Conservation (phyloP, 2,329 filamentous ascomycete species). For the Colletotrichum kahawae region DNA sequence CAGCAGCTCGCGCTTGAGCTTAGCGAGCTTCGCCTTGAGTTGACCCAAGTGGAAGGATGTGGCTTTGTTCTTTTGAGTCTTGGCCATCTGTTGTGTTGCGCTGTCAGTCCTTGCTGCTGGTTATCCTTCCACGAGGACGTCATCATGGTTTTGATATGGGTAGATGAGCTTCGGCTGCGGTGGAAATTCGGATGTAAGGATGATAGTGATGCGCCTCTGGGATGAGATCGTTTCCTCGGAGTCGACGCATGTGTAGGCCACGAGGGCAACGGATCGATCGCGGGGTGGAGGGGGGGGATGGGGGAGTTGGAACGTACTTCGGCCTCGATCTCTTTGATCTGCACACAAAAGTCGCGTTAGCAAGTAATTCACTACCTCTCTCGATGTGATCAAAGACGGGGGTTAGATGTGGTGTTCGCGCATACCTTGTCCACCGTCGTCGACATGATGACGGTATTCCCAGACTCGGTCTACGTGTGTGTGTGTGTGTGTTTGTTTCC, state of each 20-base stretch:
- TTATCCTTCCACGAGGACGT: neutral
- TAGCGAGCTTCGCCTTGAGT: constrained; percentile 96
- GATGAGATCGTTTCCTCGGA: neutral
- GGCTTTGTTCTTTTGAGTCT: constrained; percentile 96
- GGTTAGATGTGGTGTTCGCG: neutral
- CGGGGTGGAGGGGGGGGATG: constrained; percentile 8
- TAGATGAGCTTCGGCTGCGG: neutral
- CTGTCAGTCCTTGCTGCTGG: neutral
- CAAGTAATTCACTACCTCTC: constrained; percentile 4
- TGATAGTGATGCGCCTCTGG: neutral
- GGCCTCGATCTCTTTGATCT: constrained; percentile 97
- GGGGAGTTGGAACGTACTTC: constrained; percentile 66
- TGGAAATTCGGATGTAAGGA: neutral
- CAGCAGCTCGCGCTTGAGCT: constrained; percentile 94
- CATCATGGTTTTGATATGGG: neutral
- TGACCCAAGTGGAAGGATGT: constrained; percentile 94
- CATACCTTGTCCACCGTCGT: constrained; percentile 95
- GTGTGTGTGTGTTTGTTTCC: neutral
- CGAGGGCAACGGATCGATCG: neutral
- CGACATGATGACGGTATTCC: constrained; percentile 71
- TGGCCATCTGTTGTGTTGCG: constrained; percentile 73
- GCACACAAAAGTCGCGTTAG: constrained; percentile 38
- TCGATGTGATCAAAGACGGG: neutral
- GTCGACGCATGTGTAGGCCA: neutral
- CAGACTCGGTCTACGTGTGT: neutral